Evolutionary conservation across 1,139 yeast species (phyloP), one percentile per base, ranked within the genome.

Genomic region (Candida labiduridarum): DNA sequence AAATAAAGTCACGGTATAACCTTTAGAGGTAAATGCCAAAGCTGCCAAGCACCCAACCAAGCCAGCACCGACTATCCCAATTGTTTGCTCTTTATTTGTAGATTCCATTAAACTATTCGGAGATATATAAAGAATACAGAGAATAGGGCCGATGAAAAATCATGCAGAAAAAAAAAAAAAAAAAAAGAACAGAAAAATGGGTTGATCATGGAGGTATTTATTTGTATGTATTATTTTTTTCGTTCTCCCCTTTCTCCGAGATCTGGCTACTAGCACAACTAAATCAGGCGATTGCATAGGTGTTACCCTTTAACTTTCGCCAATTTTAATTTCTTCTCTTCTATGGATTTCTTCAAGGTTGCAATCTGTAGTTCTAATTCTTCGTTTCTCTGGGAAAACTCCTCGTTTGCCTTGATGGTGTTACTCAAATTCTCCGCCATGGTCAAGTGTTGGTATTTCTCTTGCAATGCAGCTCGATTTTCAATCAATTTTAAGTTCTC

Each of bases 41-140:
- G 97, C 96, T 0, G 94, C 82, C n/a, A 90, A 74, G 49, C 95
- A 81, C 0, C 98, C 98, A 3, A 92, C 97, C 3, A 89, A 80
- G 0, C 98, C 98, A 1, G 96, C 96, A 1, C 95, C 92, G 12
- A 85, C 79, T 36, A 86, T 75, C 1, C 82, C 88, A 11, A 84
- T 44, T 25, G 41, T 44, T 12, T 41, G 31, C 10, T 41, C 34
- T 33, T 34, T 41, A 55, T 39, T 35, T 38, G 41, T 22, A 11
- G 35, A 11, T 12, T 9, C 19, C 40, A 43, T 43, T n/a, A 25
- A 14, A 10, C 19, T 14, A 22, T 34, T 14, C 8, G 34, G 33
- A 14, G 14, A 34, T 34, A 22, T 16, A 36, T 22, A 9, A 2
- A 18, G 12, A 18, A n/a, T 22, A 12, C 30, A 12, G 22, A 4